Evolutionary conservation across 495 filamentous ascomycete species (phyloP).

Genomic region (Lophiotrema nucula): DNA sequence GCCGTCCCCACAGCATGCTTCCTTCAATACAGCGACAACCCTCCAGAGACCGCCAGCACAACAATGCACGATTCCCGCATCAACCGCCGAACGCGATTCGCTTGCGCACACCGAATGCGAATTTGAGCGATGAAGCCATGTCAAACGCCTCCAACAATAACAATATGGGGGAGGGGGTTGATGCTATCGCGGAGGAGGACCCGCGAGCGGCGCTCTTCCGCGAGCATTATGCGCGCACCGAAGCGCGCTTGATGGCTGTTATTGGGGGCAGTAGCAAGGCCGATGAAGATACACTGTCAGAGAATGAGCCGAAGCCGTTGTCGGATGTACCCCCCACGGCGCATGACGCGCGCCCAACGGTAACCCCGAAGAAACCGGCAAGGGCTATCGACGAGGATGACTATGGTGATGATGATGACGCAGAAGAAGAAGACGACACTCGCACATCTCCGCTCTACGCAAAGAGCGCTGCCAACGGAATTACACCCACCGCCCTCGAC

Average conservation of each 20-base stretch:
- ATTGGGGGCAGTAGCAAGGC: conserved; percentile 52
- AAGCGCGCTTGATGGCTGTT: conserved; percentile 58
- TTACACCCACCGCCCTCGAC: conserved; percentile 41
- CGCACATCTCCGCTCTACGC: conserved; percentile 58
- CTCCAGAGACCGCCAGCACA: conserved; percentile 33
- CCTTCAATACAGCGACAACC: conserved; percentile 32
- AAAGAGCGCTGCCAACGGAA: conserved; percentile 54
- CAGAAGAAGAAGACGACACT: conserved; percentile 57
- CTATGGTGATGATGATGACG: conserved; percentile 82
- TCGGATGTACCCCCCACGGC: conserved; percentile 40
- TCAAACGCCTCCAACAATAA: conserved; percentile 31
- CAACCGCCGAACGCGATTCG: conserved; percentile 29
- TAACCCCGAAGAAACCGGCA: conserved; percentile 59
- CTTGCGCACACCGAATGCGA: conserved; percentile 36
- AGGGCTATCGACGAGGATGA: conserved; percentile 81
- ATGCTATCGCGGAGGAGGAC: conserved; percentile 57
- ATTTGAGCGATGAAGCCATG: conserved; percentile 37
- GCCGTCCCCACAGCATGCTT: conserved; percentile 22
- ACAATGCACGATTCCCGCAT: conserved; percentile 26
- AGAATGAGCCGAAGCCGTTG: conserved; percentile 38
- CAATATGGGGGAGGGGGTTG: conserved; percentile 31
- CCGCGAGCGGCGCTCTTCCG: conserved; percentile 60
- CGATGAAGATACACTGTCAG: conserved; percentile 37
- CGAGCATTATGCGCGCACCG: conserved; percentile 57
- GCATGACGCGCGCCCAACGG: conserved; percentile 44